Evolutionary conservation across 176 grass and related monocot species (phyloP), one percentile per base, ranked within the genome.

Genomic region (Pharus latifolius): DNA sequence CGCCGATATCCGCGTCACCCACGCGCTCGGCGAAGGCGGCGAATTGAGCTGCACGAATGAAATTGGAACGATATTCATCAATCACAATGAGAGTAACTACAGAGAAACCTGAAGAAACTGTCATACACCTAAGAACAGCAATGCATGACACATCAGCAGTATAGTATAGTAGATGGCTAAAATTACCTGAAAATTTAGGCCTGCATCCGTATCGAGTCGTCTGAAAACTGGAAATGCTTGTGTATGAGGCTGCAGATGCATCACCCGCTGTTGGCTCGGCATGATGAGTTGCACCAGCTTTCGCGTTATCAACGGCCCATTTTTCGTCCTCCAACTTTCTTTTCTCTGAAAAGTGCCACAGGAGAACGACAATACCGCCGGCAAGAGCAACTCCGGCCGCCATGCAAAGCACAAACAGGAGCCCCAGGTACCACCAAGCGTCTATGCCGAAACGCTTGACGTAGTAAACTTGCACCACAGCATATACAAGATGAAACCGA

Each of bases 351-450:
- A 80, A 58, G 58, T 93, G 81, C 95, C 95, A 98, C 44, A 92
- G 63, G 56, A 88, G 80, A 50, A 98, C 40, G 47, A 98, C 84
- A 49, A 83, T 22, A 0, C 94, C 94, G 8, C 94, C 94, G 3
- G 91, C 56, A 5, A 93, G 26, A 26, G 69, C 78, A 11, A 93
- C 76, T 52, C 89, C 81, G 15, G 63, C 86, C 18, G 52, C 75
- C 95, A 98, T 93, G 83, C 84, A 90, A 12, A 87, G 63, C 14
- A 81, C 22, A 63, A 93, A 75, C 26, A 98, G 54, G 69, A 98
- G 87, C 29, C 95, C 90, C 52, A 80, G 74, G 57, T 91, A 79
- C 95, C 95, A 98, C 90, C 95, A 98, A 15, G 90, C 81, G 56
- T 61, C 38, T 71, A 98, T 72, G 46, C 71, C 61, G 71, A 47